Evolutionary conservation across 257 asterid species (phyloP), one percentile per base, ranked within the genome.

Genomic region (Verbena officinalis): DNA sequence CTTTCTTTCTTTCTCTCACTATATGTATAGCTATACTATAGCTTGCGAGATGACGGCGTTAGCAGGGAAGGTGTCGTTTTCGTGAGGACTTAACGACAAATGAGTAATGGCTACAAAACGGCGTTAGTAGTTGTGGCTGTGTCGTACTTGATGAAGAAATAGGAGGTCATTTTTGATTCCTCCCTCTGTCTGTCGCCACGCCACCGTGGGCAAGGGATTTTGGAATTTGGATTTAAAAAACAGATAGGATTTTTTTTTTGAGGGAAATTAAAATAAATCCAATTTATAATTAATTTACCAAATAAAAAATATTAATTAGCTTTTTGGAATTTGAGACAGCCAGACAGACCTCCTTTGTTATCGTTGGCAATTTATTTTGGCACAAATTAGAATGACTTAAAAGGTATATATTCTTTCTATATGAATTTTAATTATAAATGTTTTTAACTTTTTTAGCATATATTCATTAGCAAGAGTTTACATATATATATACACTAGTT

Each of bases 31-130:
- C 59, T 24, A 54, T 42, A 11, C n/a, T 22, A 59, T 57, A 76
- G 59, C n/a, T 34, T 64, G n/a, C 49, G 55, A 65, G 17, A 14
- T 62, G 63, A 78, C 83, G 78, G 64, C 83, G 80, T 71, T 61
- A 62, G 19, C 17, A 12, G 20, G 64, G 50, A 15, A 34, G 42
- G 10, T 50, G 67, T 9, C 33, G 33, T 5, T 27, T 2, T 27
- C 33, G 33, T 27, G 2, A 27, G 33, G 33, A 15, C 67, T 72
- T 56, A 24, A 73, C 74, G 63, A 59, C 68, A 61, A 40, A 21
- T 51, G 31, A 4, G 24, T 16, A 27, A 9, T 44, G 65, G 59
- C 43, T 36, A 17, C n/a, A 2, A 42, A 63, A 67, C 77, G 77
- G 63, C 70, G 75, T 77, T 72, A 71, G 33, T 11, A 36, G 55